Evolutionary conservation across 2,329 filamentous ascomycete species (phyloP).

Genomic region (Trichothecium roseum): DNA sequence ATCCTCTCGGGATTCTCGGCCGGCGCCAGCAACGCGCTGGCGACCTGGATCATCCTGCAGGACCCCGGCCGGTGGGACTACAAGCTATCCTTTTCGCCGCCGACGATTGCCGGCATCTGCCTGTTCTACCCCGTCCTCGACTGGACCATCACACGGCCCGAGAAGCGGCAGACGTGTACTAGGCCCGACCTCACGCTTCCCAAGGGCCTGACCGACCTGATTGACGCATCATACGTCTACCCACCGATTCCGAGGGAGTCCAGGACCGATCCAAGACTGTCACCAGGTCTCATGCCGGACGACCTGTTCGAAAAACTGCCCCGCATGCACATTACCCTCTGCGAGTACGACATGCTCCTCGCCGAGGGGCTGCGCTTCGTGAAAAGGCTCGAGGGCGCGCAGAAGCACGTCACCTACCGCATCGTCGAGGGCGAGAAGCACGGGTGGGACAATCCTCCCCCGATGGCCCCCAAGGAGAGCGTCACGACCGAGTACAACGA

Average conservation of each 20-base stretch:
- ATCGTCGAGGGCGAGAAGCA: constrained; percentile 35
- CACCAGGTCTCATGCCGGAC: constrained; percentile 45
- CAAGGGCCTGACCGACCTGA: constrained; percentile 47
- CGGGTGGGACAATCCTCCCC: constrained; percentile 37
- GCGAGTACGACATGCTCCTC: constrained; percentile 57
- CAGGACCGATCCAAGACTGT: constrained; percentile 43
- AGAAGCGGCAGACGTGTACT: constrained; percentile 42
- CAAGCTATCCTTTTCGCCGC: constrained; percentile 21
- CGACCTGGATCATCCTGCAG: constrained; percentile 34
- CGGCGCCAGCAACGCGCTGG: constrained; percentile 45
- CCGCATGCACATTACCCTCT: constrained; percentile 47
- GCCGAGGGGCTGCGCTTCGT: constrained; percentile 51
- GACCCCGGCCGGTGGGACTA: constrained; percentile 30
- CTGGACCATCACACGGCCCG: constrained; percentile 45
- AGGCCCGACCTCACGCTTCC: constrained; percentile 49
- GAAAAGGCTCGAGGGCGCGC: constrained; percentile 35
- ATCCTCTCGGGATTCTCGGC: constrained; percentile 55
- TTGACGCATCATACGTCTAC: constrained; percentile 52
- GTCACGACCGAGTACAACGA: constrained; percentile 35
- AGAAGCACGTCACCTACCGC: constrained; percentile 26
- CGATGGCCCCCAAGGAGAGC: constrained; percentile 31
- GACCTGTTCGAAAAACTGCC: constrained; percentile 40
- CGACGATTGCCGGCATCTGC: constrained; percentile 40
- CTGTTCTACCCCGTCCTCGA: constrained; percentile 55
- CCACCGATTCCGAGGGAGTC: constrained; percentile 34